These are phyloP conservation scores for Lumnitzera littorea DNA, from an alignment of 345 rosid species.

Conservation along the genomic window DNA sequence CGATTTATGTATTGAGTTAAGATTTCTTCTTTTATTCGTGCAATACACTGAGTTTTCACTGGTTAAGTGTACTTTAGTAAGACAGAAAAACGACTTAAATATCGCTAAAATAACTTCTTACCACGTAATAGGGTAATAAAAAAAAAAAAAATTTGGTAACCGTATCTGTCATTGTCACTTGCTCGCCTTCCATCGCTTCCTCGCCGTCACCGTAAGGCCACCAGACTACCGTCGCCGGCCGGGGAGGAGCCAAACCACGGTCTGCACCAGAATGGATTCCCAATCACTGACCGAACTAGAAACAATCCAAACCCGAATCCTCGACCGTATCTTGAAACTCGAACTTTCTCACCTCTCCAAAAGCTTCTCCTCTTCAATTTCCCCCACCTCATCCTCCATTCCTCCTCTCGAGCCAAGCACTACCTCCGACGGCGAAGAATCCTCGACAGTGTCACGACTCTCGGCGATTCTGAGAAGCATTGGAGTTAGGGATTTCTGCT, in stretches of 20 bases:
- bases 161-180: too few relatives aligned
- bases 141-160: too few relatives aligned
- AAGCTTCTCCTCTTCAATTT: constrained; percentile 8
- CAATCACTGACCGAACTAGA: constrained; percentile 47
- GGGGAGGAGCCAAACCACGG: background rate
- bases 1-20: too few relatives aligned
- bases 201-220: too few relatives aligned
- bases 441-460: constrained; percentile 51
- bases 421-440: constrained; percentile 3
- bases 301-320: constrained; percentile 45
- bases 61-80: too few relatives aligned
- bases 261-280: constrained; percentile 23
- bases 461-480: constrained; percentile 50
- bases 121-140: too few relatives aligned
- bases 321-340: constrained; percentile 42
- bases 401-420: constrained; percentile 2
- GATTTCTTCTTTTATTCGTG: too few relatives aligned
- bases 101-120: too few relatives aligned
- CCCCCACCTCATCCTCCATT: constrained; percentile 12
- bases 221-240: background rate
- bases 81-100: too few relatives aligned
- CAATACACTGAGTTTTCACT: too few relatives aligned
- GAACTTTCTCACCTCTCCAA: constrained; percentile 32
- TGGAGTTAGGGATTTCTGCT: constrained; percentile 47
- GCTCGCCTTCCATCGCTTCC: too few relatives aligned